Percentiles rank a stretch among this genome's conserved stretches.
Evolutionary conservation across 345 rosid species (phyloP).

Genomic region (Brassica cretica): DNA sequence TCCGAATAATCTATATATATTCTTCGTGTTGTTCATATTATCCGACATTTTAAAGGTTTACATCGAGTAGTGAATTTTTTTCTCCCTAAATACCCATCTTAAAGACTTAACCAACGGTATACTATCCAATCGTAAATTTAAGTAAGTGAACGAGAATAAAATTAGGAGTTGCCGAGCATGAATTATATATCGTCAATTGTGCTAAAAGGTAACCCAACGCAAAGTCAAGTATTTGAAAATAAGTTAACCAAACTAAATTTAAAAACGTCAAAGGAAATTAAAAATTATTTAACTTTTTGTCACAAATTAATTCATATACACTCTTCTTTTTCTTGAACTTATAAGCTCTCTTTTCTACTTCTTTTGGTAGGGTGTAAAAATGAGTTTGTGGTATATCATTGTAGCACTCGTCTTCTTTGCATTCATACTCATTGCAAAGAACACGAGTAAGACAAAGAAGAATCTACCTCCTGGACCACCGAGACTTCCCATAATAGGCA

Average conservation of each 20-base stretch:
- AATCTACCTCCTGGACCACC: conserved; percentile 45
- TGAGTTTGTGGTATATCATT: conserved; percentile 25
- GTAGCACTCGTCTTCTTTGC: conserved; percentile 15
- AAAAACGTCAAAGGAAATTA: background rate
- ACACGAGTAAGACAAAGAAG: background rate
- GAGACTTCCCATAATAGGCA: conserved; percentile 46
- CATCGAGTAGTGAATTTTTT: background rate
- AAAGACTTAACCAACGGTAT: background rate
- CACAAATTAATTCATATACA: background rate
- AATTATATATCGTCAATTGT: background rate
- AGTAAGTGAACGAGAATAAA: background rate
- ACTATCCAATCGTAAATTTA: background rate
- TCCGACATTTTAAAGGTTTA: background rate
- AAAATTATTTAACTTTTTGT: background rate
- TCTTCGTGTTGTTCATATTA: background rate
- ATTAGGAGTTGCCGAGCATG: background rate
- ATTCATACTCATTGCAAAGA: conserved; percentile 13
- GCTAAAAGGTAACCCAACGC: background rate
- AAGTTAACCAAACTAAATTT: background rate
- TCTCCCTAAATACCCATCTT: background rate
- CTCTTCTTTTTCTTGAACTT: background rate
- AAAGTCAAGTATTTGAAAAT: background rate
- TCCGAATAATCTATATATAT: too few species aligned
- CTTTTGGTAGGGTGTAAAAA: conserved; percentile 15
- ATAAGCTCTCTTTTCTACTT: background rate